These are phyloP conservation scores for Ambispora gerdemannii DNA, from an alignment of 192 early-diverging fungal genomes.

Conservation along the genomic window DNA sequence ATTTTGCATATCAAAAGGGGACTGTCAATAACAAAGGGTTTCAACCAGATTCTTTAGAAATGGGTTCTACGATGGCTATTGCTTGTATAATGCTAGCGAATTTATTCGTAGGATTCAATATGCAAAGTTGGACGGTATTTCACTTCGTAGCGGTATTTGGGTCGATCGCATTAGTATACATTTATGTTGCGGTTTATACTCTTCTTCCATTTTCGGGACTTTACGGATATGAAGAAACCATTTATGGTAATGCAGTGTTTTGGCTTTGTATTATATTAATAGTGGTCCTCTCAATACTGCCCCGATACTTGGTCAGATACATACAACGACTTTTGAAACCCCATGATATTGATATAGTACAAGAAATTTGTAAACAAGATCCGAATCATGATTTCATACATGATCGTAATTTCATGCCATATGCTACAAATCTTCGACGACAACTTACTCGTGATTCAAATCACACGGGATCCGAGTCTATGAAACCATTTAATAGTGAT, in stretches of 20 bases:
- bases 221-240: constrained; percentile 61
- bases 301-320: constrained; percentile 63
- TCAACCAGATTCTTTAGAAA: constrained; percentile 45
- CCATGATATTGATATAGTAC: constrained; percentile 55
- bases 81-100: constrained; percentile 75
- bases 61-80: constrained; percentile 74
- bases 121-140: constrained; percentile 76
- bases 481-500: background rate
- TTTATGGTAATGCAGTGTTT: constrained; percentile 63
- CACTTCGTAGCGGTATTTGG: constrained; percentile 57
- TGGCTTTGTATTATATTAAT: constrained; percentile 66
- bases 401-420: background rate
- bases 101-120: constrained; percentile 67
- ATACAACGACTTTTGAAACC: constrained; percentile 56
- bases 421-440: background rate
- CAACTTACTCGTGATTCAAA: background rate
- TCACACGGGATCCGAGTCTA: background rate
- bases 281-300: constrained; percentile 63
- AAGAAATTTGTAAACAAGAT: constrained; percentile 41
- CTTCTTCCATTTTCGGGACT: constrained; percentile 45
- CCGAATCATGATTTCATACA: background rate
- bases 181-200: constrained; percentile 41
- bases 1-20: constrained; percentile 28
- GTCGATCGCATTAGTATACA: constrained; percentile 63
- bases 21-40: constrained; percentile 16